phyloP scores from a whole-genome alignment of 805 yeast genomes.

The Metschnikowia continentalis region DNA sequence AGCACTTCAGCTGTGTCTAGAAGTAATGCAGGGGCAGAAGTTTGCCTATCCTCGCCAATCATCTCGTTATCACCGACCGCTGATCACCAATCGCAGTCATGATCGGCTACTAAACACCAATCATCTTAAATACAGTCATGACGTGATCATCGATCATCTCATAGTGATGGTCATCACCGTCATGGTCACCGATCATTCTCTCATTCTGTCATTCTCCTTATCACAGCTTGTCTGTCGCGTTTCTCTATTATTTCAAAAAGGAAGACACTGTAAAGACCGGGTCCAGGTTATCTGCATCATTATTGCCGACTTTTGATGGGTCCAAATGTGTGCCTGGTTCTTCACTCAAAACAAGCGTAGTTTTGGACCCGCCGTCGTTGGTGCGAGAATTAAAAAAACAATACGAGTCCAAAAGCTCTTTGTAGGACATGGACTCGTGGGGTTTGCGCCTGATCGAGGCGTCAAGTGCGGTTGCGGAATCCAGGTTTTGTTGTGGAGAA shows the following conservation, averaged over 20 bases:
- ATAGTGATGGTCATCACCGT: too few species aligned
- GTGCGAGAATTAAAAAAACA: conserved; percentile 47
- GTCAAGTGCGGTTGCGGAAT: background rate
- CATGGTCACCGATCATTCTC: too few species aligned
- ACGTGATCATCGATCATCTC: too few species aligned
- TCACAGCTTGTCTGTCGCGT: too few species aligned
- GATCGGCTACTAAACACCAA: too few species aligned
- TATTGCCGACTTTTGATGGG: background rate
- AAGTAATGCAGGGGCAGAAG: too few species aligned
- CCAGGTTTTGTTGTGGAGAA: background rate
- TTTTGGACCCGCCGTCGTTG: conserved; percentile 16
- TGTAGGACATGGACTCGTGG: conserved; percentile 49
- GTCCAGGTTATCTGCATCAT: background rate
- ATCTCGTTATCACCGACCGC: too few species aligned
- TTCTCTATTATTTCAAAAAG: conserved; percentile 7
- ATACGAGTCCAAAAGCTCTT: conserved; percentile 53
- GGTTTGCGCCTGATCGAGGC: background rate
- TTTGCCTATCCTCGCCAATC: too few species aligned
- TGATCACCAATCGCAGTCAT: too few species aligned
- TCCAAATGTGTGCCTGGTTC: conserved; percentile 5
- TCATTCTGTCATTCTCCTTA: too few species aligned
- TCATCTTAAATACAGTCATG: too few species aligned
- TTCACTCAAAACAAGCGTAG: conserved; percentile 18
- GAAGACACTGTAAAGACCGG: conserved; percentile 15
- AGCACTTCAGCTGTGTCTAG: too few species aligned